These are phyloP conservation scores for Dioscorea dumetorum DNA, from an alignment of 106 monocot species.

Conservation along the genomic window DNA sequence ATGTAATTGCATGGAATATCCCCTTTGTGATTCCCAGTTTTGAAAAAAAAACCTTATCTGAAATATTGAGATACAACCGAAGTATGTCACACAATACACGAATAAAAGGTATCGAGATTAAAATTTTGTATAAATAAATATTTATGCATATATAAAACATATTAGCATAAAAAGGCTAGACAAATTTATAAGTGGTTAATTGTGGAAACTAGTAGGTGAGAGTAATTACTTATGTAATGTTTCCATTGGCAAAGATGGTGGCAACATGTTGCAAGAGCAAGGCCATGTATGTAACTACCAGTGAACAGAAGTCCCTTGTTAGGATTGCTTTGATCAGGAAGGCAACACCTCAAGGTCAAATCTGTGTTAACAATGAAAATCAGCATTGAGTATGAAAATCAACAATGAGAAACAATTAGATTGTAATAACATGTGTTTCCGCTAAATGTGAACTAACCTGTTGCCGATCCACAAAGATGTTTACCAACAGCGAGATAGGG, in stretches of 20 bases:
- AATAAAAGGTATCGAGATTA: too few species aligned
- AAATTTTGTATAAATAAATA: too few species aligned
- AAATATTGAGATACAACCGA: neutral
- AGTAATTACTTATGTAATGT: constrained; percentile 65
- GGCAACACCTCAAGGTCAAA: constrained; percentile 80
- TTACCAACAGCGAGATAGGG: constrained; percentile 85
- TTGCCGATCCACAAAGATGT: constrained; percentile 91
- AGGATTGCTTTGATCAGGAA: constrained; percentile 11
- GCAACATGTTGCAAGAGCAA: constrained; percentile 93
- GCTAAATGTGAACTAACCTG: constrained; percentile 26
- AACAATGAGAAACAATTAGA: too few species aligned
- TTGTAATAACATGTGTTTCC: too few species aligned
- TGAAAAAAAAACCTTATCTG: constrained; percentile 61
- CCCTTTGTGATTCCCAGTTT: constrained; percentile 54
- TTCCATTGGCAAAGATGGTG: constrained; percentile 99
- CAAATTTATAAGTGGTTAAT: neutral
- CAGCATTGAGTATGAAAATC: too few species aligned
- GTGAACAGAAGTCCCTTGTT: constrained; percentile 1
- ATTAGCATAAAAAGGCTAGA: neutral
- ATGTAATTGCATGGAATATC: constrained; percentile 87
- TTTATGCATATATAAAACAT: too few species aligned
- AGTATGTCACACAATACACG: too few species aligned
- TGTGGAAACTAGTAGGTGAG: neutral
- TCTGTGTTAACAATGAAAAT: constrained; percentile 29
- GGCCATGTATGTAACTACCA: constrained; percentile 39